phyloP scores from a whole-genome alignment of 306 rosid species.

The Quercus suber region DNA sequence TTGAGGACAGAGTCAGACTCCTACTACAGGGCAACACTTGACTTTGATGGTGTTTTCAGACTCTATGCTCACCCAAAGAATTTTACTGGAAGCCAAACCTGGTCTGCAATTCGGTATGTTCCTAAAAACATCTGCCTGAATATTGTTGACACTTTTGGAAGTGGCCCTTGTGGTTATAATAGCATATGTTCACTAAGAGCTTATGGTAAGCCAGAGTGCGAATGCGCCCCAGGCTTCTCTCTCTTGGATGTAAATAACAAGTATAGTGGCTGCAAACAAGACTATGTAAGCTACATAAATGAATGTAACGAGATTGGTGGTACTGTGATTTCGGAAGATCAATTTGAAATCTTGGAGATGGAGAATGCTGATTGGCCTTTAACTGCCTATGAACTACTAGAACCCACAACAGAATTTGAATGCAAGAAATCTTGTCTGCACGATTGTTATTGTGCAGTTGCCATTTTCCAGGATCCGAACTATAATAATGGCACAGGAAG shows the following conservation, averaged over 20 bases:
- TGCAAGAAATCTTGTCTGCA: not conserved
- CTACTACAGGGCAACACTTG: not conserved
- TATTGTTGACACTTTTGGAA: not conserved
- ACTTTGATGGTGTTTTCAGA: not conserved
- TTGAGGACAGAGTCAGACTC: not conserved
- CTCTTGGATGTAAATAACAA: not conserved
- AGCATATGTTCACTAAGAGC: not conserved
- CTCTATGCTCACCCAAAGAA: not conserved
- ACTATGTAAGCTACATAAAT: not conserved
- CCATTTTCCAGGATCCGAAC: slow-evolving; percentile 1
- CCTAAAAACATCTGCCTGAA: not conserved
- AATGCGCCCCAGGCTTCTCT: not conserved
- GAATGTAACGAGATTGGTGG: not conserved
- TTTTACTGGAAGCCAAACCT: not conserved
- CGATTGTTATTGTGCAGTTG: slow-evolving; percentile 1
- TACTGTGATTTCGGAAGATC: not conserved
- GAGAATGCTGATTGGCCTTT: not conserved
- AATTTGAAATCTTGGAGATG: not conserved
- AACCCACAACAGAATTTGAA: not conserved
- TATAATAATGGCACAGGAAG: not conserved
- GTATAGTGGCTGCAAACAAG: not conserved
- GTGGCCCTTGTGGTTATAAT: slow-evolving; percentile 6
- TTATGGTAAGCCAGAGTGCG: not conserved
- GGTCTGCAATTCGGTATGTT: not conserved
- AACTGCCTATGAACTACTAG: not conserved